Evolutionary conservation across 306 rosid species (phyloP).

Genomic region (Lablab purpureus): DNA sequence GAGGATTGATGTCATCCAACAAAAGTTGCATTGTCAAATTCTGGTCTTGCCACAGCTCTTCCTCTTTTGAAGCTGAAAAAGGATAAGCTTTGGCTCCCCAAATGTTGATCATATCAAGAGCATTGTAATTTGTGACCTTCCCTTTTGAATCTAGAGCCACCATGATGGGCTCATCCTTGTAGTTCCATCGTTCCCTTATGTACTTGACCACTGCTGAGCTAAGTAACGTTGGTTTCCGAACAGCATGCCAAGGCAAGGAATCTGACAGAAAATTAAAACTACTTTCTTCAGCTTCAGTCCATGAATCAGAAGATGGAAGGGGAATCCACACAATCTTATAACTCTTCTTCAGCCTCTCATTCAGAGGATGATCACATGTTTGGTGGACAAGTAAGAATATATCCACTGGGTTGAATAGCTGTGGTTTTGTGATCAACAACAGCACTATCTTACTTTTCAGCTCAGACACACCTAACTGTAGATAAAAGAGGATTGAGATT

Average conservation of each 20-base stretch:
- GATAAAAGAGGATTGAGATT: conserved; percentile 29
- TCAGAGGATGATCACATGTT: conserved; percentile 62
- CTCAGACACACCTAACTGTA: conserved; percentile 63
- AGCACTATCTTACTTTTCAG: conserved; percentile 60
- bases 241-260: conserved; percentile 62
- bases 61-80: conserved; percentile 61
- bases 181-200: conserved; percentile 62
- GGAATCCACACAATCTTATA: conserved; percentile 73
- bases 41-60: conserved; percentile 63
- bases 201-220: conserved; percentile 53
- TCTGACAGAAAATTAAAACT: conserved; percentile 54
- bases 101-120: conserved; percentile 59
- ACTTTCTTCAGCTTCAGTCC: conserved; percentile 64
- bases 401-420: conserved; percentile 48
- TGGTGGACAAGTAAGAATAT: conserved; percentile 64
- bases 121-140: conserved; percentile 56
- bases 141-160: conserved; percentile 68
- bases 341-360: conserved; percentile 44
- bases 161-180: conserved; percentile 55
- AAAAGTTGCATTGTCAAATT: conserved; percentile 60
- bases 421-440: conserved; percentile 65
- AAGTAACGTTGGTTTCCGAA: conserved; percentile 61
- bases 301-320: conserved; percentile 57
- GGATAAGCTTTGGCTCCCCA: conserved; percentile 67
- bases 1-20: conserved; percentile 53